Evolutionary conservation across 768 basidiomycete species (phyloP), one percentile per base, ranked within the genome.

Genomic region (Suillus paluster): DNA sequence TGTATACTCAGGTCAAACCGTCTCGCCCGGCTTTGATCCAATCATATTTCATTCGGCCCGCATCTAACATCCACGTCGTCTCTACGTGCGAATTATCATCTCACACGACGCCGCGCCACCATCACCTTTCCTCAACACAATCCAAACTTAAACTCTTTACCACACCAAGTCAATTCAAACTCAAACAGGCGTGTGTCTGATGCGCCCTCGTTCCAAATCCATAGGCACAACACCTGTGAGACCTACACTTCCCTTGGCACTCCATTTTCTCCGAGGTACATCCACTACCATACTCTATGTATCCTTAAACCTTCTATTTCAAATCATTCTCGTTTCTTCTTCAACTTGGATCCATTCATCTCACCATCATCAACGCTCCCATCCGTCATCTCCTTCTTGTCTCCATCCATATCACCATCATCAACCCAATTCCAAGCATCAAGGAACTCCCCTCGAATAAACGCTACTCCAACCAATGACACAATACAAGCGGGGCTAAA

Each of bases 381-480:
- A 11, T 41, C 66, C 48, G 19, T 63, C 62, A 1, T 12, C 62
- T 0, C 66, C 58, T 55, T 25, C 57, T 12, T 61, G 63, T 14
- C 6, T 5, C 2, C 21, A 25, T 8, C n/a, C 19, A 0, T 9
- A 8, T 10, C 9, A 11, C 36, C 36, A 30, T 79, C 81, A 74
- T 94, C 92, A 57, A 77, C 81, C 91, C 91, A 95, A 17, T 65
- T 73, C 90, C 91, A 94, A 23, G 87, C 84, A 27, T 85, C 81
- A 14, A 65, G 67, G n/a, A 94, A 65, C 74, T 97, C 95, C 58
- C 93, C 90, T 63, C 86, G 82, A 42, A 79, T 61, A 38, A 80
- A 66, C 41, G 86, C 90, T 49, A 87, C 86, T 12, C 81, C 63
- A 15, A 86, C 62, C 67, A 95, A 89, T 9, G 91, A 85, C 56